Percentiles rank a stretch among this genome's conserved stretches.
Conservation (phyloP, 1,139 yeast genomes). For the Yamadazyma epiphylla region DNA sequence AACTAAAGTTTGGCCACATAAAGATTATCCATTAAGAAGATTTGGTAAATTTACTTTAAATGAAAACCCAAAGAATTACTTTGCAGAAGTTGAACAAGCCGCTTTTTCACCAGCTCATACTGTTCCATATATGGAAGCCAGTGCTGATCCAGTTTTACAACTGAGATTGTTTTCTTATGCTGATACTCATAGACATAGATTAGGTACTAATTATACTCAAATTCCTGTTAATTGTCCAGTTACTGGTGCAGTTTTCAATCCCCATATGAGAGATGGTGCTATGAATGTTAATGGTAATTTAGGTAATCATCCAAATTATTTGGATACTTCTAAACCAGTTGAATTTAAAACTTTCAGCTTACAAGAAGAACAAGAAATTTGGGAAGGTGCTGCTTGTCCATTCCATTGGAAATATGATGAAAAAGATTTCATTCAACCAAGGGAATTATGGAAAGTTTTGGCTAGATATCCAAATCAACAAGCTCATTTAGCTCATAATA, state of each 20-base stretch:
- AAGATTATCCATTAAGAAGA: slow-evolving; percentile 69
- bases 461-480: slow-evolving; percentile 78
- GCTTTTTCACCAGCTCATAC: slow-evolving; percentile 83
- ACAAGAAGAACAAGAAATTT: slow-evolving; percentile 72
- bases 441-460: slow-evolving; percentile 66
- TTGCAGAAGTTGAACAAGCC: slow-evolving; percentile 79
- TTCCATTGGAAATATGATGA: slow-evolving; percentile 82
- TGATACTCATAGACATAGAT: slow-evolving; percentile 68
- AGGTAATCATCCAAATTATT: slow-evolving; percentile 80
- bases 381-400: slow-evolving; percentile 85
- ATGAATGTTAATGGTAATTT: slow-evolving; percentile 83
- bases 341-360: slow-evolving; percentile 40
- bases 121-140: slow-evolving; percentile 79
- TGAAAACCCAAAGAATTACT: slow-evolving; percentile 73
- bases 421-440: slow-evolving; percentile 68
- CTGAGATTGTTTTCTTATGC: slow-evolving; percentile 81
- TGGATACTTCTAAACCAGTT: slow-evolving; percentile 56
- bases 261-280: slow-evolving; percentile 81
- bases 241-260: slow-evolving; percentile 47
- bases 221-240: slow-evolving; percentile 71
- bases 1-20: slow-evolving; percentile 80
- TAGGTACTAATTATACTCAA: slow-evolving; percentile 68
- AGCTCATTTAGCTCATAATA: slow-evolving; percentile 76
- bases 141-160: slow-evolving; percentile 86
- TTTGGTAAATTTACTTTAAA: slow-evolving; percentile 69